Conservation (phyloP, 805 yeast genomes). For the Kuraishia cidri region DNA sequence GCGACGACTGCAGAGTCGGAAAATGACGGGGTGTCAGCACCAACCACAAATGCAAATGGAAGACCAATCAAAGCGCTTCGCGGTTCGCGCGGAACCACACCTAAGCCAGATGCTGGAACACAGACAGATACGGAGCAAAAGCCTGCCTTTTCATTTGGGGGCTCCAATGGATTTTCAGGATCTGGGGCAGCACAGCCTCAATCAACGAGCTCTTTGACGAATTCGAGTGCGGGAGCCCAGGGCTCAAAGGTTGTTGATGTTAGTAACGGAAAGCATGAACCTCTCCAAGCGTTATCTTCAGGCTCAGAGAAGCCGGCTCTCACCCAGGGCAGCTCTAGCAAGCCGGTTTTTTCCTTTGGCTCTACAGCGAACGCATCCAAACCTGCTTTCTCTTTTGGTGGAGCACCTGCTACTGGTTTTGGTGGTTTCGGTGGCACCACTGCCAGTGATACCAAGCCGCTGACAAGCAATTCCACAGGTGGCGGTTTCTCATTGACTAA, state of each 20-base stretch:
- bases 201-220: not conserved
- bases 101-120: no score
- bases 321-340: no score
- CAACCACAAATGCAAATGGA: no score
- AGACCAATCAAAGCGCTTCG: no score
- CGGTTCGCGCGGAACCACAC: slow-evolving; percentile 3
- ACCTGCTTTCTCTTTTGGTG: slow-evolving; percentile 7
- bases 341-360: slow-evolving; percentile 3
- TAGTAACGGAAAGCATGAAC: no score
- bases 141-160: not conserved
- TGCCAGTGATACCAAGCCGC: not conserved
- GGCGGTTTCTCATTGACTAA: no score
- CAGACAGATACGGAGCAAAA: no score
- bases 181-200: not conserved
- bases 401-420: not conserved
- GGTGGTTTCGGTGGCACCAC: slow-evolving; percentile 1
- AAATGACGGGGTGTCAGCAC: not conserved
- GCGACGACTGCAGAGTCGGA: not conserved
- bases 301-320: no score
- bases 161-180: no score
- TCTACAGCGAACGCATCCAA: slow-evolving; percentile 3
- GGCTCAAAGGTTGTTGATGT: no score
- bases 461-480: no score
- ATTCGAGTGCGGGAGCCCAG: not conserved
- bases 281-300: no score